phyloP scores from a whole-genome alignment of 441 rosid genomes.

The Eutrema salsugineum region DNA sequence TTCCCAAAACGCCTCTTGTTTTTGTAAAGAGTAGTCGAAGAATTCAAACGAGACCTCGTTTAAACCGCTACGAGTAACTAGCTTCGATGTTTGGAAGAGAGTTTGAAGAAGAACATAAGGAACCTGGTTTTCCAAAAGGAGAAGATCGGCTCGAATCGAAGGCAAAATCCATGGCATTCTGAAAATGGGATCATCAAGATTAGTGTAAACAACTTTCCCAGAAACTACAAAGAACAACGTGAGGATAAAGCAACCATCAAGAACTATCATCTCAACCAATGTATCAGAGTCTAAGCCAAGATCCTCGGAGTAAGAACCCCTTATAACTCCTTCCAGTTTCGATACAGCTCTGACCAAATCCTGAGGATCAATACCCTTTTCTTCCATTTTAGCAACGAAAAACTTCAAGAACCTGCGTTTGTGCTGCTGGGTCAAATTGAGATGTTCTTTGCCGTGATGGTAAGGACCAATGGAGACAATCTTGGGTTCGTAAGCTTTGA shows the following conservation, averaged over 20 bases:
- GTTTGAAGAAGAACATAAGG: constrained; percentile 48
- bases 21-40: not conserved
- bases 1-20: not conserved
- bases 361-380: constrained; percentile 24
- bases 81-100: constrained; percentile 34
- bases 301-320: constrained; percentile 52
- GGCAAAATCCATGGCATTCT: constrained; percentile 53
- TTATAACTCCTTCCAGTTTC: constrained; percentile 35
- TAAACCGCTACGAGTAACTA: constrained; percentile 10
- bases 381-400: no score
- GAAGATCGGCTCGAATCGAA: constrained; percentile 45
- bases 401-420: no score
- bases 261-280: constrained; percentile 51
- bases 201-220: constrained; percentile 24
- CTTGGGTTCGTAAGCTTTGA: no score
- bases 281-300: constrained; percentile 29
- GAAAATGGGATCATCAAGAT: constrained; percentile 42
- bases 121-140: constrained; percentile 54
- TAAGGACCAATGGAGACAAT: no score
- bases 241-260: constrained; percentile 51
- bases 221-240: constrained; percentile 49
- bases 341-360: constrained; percentile 32
- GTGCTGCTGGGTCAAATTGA: no score
- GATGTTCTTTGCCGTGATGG: no score
- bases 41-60: constrained; percentile 14